phyloP scores from a whole-genome alignment of 1,284 basidiomycete genomes.

The Marasmius sp. region DNA sequence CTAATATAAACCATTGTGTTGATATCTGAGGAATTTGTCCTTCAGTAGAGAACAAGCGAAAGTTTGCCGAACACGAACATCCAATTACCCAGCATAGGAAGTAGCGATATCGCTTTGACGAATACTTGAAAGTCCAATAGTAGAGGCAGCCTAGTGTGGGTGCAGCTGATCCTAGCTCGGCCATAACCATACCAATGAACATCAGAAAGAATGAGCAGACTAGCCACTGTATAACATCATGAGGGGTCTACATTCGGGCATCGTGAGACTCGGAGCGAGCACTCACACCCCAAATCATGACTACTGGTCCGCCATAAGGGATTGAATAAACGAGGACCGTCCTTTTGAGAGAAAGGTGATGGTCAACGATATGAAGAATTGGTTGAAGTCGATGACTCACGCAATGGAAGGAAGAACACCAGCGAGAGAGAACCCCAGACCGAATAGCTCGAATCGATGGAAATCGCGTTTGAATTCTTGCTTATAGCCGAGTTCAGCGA shows the following conservation, averaged over 20 bases:
- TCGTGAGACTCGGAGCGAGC: neutral
- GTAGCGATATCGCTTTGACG: conserved; percentile 17
- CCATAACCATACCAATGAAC: conserved; percentile 21
- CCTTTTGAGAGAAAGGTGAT: conserved; percentile 22
- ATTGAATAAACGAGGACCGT: conserved; percentile 63
- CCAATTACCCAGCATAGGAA: conserved; percentile 23
- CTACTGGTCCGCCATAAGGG: conserved; percentile 19
- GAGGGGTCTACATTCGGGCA: neutral
- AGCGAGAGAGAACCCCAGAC: conserved; percentile 21
- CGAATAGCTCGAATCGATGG: conserved; percentile 23
- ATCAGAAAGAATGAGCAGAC: conserved; percentile 19
- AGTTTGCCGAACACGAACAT: conserved; percentile 10
- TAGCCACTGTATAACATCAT: conserved; percentile 14
- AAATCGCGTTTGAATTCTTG: conserved; percentile 51
- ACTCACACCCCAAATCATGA: conserved; percentile 19
- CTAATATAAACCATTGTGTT: conserved; percentile 74
- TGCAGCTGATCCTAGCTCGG: conserved; percentile 21
- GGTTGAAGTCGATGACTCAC: conserved; percentile 8
- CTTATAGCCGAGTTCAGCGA: conserved; percentile 48
- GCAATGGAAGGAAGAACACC: conserved; percentile 26
- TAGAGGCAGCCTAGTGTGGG: conserved; percentile 24
- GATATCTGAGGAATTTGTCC: neutral
- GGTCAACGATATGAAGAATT: neutral
- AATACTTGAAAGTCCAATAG: conserved; percentile 24
- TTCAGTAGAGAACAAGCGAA: neutral